Percentiles rank a stretch among this genome's conserved stretches.
These are phyloP conservation scores for Cocos nucifera DNA, from an alignment of 176 grass and related monocot genomes.

Conservation along the genomic window DNA sequence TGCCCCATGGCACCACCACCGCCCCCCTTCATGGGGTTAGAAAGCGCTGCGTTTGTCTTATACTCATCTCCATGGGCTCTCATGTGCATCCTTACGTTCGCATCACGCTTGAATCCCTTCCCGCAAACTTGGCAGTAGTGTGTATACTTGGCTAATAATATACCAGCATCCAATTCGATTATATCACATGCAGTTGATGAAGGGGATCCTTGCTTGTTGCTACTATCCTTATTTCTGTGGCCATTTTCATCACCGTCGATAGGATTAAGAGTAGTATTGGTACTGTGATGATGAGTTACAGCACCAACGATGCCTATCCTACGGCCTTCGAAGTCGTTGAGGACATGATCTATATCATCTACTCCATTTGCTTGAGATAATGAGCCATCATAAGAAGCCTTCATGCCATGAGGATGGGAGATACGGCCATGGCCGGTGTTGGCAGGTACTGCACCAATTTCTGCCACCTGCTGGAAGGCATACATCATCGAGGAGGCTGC, in stretches of 20 bases:
- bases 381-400: no score
- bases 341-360: no score
- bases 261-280: no score
- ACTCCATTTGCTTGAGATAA: no score
- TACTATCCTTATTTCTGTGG: no score
- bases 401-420: no score
- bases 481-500: slow-evolving; percentile 75
- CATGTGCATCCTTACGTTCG: slow-evolving; percentile 99
- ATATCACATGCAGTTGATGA: slow-evolving; percentile 23
- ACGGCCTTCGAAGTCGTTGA: no score
- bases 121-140: slow-evolving; percentile 91
- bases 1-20: no score
- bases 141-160: slow-evolving; percentile 85
- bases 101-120: slow-evolving; percentile 98
- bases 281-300: no score
- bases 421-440: not conserved
- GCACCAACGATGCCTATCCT: no score
- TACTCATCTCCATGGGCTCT: slow-evolving; percentile 96
- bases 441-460: not conserved
- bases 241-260: no score
- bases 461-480: slow-evolving; percentile 42
- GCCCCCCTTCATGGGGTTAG: slow-evolving; percentile 30
- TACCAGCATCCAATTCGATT: slow-evolving; percentile 64
- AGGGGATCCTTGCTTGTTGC: not conserved
- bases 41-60: slow-evolving; percentile 68